A percentile compares a stretch with the other conserved stretches of the same genome.
Conservation (phyloP, 257 asterid species). For the Solanum dulcamara region DNA sequence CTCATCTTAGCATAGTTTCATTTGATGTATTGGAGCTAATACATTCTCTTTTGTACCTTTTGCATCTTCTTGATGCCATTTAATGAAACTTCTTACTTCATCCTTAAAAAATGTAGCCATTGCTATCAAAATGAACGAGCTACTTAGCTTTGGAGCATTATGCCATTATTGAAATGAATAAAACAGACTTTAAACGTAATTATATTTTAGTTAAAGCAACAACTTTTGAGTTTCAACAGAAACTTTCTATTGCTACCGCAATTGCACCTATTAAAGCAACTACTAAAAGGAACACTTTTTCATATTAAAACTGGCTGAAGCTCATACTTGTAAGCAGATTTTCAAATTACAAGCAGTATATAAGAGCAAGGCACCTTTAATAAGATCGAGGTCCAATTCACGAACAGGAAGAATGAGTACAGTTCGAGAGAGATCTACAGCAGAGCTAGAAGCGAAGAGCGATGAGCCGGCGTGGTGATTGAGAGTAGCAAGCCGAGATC, state of each 20-base stretch:
- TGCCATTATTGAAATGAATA: neutral
- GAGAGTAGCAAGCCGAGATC: conserved; percentile 82
- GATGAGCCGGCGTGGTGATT: conserved; percentile 95
- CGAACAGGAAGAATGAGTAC: conserved; percentile 87
- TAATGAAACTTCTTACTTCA: neutral
- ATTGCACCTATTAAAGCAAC: neutral
- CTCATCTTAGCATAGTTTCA: neutral
- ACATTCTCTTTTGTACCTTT: neutral
- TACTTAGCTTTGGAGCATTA: neutral
- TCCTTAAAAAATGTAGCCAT: neutral
- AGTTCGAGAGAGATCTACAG: conserved; percentile 81
- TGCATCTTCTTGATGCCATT: neutral
- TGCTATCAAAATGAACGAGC: neutral
- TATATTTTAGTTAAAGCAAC: neutral
- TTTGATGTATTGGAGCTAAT: neutral
- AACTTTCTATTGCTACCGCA: neutral
- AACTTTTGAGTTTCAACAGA: neutral
- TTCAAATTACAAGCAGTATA: neutral
- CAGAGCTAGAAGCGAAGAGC: conserved; percentile 20
- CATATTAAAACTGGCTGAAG: neutral
- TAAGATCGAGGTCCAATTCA: conserved; percentile 72
- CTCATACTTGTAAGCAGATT: neutral
- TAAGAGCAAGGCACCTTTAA: conserved; percentile 35
- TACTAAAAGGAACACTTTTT: neutral
- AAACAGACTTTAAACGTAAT: neutral